Evolutionary conservation across 768 basidiomycete species (phyloP).

Genomic region (Paxillus rubicundulus): DNA sequence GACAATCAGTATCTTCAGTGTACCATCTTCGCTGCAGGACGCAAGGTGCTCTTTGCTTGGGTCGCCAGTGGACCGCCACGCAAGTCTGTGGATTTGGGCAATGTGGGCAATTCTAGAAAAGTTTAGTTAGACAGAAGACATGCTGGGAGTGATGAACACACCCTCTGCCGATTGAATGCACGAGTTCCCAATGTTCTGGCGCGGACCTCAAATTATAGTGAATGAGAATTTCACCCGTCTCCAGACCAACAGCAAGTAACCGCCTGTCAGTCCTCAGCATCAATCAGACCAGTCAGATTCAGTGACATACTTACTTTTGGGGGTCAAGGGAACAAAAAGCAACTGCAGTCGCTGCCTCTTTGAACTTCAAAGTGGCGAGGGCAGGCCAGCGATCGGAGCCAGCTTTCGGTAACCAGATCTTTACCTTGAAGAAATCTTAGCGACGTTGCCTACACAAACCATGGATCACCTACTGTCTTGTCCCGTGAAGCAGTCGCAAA

Average conservation of each 20-base stretch:
- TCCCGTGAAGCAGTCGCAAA: constrained; percentile 96
- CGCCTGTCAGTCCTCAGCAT: constrained; percentile 34
- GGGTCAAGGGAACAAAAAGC: constrained; percentile 48
- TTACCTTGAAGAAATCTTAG: constrained; percentile 52
- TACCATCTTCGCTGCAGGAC: constrained; percentile 91
- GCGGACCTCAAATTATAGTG: constrained; percentile 41
- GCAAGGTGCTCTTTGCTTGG: constrained; percentile 55
- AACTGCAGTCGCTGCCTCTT: constrained; percentile 82
- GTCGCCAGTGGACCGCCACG: constrained; percentile 62
- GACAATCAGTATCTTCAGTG: constrained; percentile 73
- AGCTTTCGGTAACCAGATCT: constrained; percentile 62
- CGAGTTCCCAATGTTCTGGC: constrained; percentile 45
- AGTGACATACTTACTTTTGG: constrained; percentile 39
- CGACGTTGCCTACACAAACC: neutral
- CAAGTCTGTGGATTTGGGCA: constrained; percentile 73
- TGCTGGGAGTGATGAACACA: constrained; percentile 33
- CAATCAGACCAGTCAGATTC: neutral
- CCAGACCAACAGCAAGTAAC: constrained; percentile 78
- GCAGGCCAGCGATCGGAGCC: constrained; percentile 51
- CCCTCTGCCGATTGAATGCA: constrained; percentile 48
- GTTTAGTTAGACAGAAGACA: neutral
- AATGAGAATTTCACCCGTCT: constrained; percentile 72
- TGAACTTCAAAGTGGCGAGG: constrained; percentile 60
- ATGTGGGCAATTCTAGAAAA: constrained; percentile 65
- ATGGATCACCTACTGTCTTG: constrained; percentile 66